Base-by-base conservation (phyloP, 768 basidiomycete species). In the Pleurotus pulmonarius region DNA sequence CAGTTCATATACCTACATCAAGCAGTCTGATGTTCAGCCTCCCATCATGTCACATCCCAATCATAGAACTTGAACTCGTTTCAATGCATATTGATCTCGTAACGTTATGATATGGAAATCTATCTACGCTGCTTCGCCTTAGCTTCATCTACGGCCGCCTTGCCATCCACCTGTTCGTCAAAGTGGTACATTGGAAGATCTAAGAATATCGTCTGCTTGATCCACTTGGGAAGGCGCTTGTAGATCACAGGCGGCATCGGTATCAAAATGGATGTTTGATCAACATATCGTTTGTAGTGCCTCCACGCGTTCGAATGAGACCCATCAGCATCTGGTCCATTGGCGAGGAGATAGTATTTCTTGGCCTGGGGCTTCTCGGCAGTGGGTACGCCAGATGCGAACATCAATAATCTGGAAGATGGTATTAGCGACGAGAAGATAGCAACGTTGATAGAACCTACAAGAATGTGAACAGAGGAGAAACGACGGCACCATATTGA, bases 301-400 rank as follows among this genome's bases (percentile, higher is more conserved):
- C 62, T 58, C 82, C 83, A 85, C 3, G 79, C 77, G 54, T 67
- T 63, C 4, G 63, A 49, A 53, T 72, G 55, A 29, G 67, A 67
- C 16, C 65, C 63, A 11, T 61, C 43, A 8, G 71, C 67, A 7
- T 70, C 56, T 16, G 73, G 69, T 4, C 74, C 77, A 60, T 82
- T 66, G 9, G 79, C 73, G 65, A 83, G 70, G 29, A 83, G 69
- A 68, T 78, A 87, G 64, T 78, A 86, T 59, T 74, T 75, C 63
- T 80, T 79, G 0, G 85, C 85, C 40, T 80, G 77, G 2, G 85
- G 85, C 65, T 85, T 86, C 66, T 87, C 86, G 4, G 84, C 85
- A 0, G 83, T 83, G 0, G 86, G 87, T n/a, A 90, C 63, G 7
- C 87, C 88, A 9, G 85, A 85, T 4, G 73, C 82, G 69, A 87